A percentile compares a stretch with the other conserved stretches of the same genome.
Conservation (phyloP, 2,329 filamentous ascomycete species). For the Mollisia scopiformis region DNA sequence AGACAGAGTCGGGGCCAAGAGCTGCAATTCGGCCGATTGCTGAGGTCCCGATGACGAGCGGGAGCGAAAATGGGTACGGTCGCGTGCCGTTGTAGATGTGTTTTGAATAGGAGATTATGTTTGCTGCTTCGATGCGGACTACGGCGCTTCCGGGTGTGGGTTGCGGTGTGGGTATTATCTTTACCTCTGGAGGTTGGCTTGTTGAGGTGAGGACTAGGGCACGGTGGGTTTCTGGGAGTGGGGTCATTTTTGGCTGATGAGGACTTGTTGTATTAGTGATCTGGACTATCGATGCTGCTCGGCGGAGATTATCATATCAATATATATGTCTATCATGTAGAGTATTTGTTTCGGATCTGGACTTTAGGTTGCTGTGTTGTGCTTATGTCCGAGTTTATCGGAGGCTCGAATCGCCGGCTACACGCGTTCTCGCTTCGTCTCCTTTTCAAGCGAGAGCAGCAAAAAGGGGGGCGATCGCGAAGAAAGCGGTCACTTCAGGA, state of each 20-base stretch:
- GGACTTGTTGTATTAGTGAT: neutral
- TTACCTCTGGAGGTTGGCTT: slow-evolving; percentile 27
- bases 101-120: slow-evolving; percentile 41
- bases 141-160: slow-evolving; percentile 41
- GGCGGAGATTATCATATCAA: too few species aligned
- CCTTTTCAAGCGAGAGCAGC: too few species aligned
- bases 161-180: slow-evolving; percentile 38
- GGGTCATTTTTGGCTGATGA: neutral
- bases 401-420: too few species aligned
- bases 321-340: too few species aligned
- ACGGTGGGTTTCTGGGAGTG: slow-evolving; percentile 17
- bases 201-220: slow-evolving; percentile 32
- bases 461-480: too few species aligned
- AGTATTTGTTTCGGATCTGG: too few species aligned
- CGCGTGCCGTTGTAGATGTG: slow-evolving; percentile 43
- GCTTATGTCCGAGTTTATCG: too few species aligned
- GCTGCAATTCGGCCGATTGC: slow-evolving; percentile 40
- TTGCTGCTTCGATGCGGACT: slow-evolving; percentile 40
- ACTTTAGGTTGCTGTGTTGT: too few species aligned
- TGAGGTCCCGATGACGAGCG: slow-evolving; percentile 33
- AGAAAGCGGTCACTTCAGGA: too few species aligned
- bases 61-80: slow-evolving; percentile 34
- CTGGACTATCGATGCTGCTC: too few species aligned
- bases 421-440: too few species aligned
- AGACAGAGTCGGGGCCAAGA: slow-evolving; percentile 38